Evolutionary conservation across 345 rosid genomes (phyloP), one percentile per base, ranked within the genome.

Genomic region (Boechera divaricarpa): DNA sequence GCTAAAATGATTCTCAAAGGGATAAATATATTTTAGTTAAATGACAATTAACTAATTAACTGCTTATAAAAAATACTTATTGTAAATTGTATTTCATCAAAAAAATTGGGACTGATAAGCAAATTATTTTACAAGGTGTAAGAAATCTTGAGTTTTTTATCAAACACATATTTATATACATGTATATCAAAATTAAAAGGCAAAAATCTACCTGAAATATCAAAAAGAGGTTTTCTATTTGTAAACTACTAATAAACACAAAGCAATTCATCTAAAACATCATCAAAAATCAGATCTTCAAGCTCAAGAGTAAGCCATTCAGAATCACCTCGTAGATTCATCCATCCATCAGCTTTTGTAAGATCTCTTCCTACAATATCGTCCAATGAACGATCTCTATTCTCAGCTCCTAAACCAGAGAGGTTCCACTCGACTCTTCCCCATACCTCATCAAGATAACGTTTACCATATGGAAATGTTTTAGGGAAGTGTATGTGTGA

Each of bases 251-350:
- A 38, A 68, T 35, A 76, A 51, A 21, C 56, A 65, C 77, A 71
- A 33, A 88, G 3, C 29, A 83, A 26, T 57, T 89, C 97, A 35
- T 81, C 84, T 47, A 91, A 18, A 63, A 91, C 80, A 53, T 90
- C 86, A 59, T 87, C 84, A 6, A 90, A 85, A 63, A 94, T 83
- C 82, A 85, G 5, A 8, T 91, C 93, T 85, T 94, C 97, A 36
- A 94, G 77, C 68, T 89, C 94, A 61, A 91, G 85, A 26, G 87
- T 86, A 49, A 86, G 83, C 68, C 85, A 87, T 69, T 91, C 93
- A 60, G 81, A 69, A 41, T 91, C 96, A 59, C 75, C 70, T 52
- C 72, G 82, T 58, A 82, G 81, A 67, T 79, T 77, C 91, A 86
- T 80, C 99, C 98, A 91, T 49, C 86, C 82, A 78, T 92, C 90